phyloP scores from a whole-genome alignment of 2,329 filamentous ascomycete species.

The Aureobasidium pullulans region DNA sequence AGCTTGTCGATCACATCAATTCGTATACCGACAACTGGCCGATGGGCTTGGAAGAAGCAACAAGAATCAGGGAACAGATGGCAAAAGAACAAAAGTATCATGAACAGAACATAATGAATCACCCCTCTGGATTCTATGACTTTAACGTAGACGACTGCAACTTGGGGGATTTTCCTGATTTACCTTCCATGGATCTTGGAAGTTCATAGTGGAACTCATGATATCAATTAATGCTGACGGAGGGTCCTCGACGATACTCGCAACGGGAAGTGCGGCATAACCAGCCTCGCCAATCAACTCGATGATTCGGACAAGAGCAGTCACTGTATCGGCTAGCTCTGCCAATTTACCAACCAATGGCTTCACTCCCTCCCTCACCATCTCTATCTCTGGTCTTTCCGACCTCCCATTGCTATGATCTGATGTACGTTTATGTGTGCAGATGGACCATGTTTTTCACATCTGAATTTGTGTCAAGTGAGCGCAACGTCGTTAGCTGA shows the following conservation, averaged over 20 bases:
- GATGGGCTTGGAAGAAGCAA: conserved; percentile 2
- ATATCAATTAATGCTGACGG: not conserved
- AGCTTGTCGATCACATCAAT: conserved; percentile 1
- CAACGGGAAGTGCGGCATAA: not conserved
- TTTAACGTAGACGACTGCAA: not conserved
- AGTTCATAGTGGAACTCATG: not conserved
- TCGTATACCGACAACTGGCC: not conserved
- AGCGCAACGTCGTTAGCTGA: no score
- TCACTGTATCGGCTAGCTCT: no score
- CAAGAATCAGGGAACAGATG: not conserved
- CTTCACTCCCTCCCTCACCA: no score
- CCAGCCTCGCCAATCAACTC: not conserved
- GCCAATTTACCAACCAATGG: no score
- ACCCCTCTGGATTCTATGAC: not conserved
- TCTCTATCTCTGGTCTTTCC: no score
- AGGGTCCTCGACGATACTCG: not conserved
- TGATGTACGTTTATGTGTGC: no score
- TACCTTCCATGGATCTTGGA: conserved; percentile 1
- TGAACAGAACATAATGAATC: not conserved
- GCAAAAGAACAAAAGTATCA: conserved; percentile 7
- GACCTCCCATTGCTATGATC: no score
- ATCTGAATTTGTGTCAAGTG: no score
- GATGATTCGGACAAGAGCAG: no score
- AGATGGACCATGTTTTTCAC: no score
- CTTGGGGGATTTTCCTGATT: not conserved